These are phyloP conservation scores for Passiflora organensis DNA, from an alignment of 345 rosid genomes.

Conservation along the genomic window DNA sequence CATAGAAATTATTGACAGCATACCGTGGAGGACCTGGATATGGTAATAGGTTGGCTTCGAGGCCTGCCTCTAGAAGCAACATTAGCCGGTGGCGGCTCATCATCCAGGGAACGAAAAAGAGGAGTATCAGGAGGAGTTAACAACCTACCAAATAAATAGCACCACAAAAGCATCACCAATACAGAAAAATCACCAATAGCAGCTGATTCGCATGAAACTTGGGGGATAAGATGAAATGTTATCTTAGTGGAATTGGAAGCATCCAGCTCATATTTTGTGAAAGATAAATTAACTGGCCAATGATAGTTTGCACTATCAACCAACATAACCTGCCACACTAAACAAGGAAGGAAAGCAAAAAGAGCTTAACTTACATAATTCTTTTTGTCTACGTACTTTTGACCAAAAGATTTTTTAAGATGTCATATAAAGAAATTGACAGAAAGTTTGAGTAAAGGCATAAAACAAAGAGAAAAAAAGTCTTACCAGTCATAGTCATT, in stretches of 20 bases:
- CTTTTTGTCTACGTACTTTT: constrained; percentile 3
- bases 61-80: constrained; percentile 73
- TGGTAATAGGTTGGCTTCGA: constrained; percentile 77
- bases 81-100: constrained; percentile 57
- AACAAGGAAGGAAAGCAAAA: too few relatives aligned
- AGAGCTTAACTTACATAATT: too few relatives aligned
- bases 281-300: neutral
- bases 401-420: constrained; percentile 6
- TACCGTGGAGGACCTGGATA: constrained; percentile 95
- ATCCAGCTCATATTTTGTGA: constrained; percentile 6
- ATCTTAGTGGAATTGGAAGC: neutral
- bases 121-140: constrained; percentile 98
- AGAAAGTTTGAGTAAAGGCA: constrained; percentile 1
- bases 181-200: constrained; percentile 2
- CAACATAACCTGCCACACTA: too few relatives aligned
- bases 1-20: constrained; percentile 19
- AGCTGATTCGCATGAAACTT: neutral
- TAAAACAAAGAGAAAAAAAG: constrained; percentile 8
- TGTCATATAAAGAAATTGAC: constrained; percentile 1
- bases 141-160: constrained; percentile 57
- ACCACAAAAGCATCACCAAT: constrained; percentile 28
- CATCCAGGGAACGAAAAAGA: constrained; percentile 88
- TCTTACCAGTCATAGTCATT: constrained; percentile 96
- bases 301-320: too few relatives aligned
- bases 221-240: neutral